Percentiles rank a stretch among this genome's conserved stretches.
These are phyloP conservation scores for Whalleya microplaca DNA, from an alignment of 2,329 filamentous ascomycete genomes.

Conservation along the genomic window DNA sequence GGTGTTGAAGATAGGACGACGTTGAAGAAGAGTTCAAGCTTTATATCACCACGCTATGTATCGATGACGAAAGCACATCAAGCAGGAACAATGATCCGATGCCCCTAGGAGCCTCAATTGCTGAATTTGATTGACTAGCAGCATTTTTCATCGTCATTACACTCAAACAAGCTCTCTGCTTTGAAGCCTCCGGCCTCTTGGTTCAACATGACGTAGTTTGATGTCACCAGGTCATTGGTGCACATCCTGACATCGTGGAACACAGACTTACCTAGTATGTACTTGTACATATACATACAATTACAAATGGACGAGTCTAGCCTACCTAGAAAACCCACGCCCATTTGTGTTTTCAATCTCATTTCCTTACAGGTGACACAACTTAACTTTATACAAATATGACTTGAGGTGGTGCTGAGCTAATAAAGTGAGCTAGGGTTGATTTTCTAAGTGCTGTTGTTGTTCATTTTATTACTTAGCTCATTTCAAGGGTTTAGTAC, in stretches of 20 bases:
- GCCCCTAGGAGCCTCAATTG: neutral
- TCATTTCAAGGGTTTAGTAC: too few species aligned
- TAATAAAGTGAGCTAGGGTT: too few species aligned
- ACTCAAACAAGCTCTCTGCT: conserved; percentile 2
- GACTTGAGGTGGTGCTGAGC: too few species aligned
- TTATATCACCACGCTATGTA: conserved; percentile 23
- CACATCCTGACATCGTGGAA: conserved; percentile 2
- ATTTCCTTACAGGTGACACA: too few species aligned
- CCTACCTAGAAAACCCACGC: too few species aligned
- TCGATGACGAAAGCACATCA: conserved; percentile 25
- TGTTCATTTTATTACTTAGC: too few species aligned
- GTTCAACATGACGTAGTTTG: conserved; percentile 24
- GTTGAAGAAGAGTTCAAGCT: conserved; percentile 16
- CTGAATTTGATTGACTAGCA: neutral
- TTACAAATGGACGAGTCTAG: too few species aligned
- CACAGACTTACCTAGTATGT: neutral
- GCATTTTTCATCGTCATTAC: conserved; percentile 6
- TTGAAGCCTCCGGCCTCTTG: conserved; percentile 3
- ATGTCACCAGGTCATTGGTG: conserved; percentile 15
- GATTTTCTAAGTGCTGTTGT: too few species aligned
- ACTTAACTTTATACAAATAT: too few species aligned
- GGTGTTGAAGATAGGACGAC: conserved; percentile 3
- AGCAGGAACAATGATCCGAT: conserved; percentile 17
- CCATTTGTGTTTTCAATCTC: too few species aligned
- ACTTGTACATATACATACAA: too few species aligned